These are phyloP conservation scores for Chimonanthus salicifolius DNA, from an alignment of 164 flowering plant species.

Conservation along the genomic window DNA sequence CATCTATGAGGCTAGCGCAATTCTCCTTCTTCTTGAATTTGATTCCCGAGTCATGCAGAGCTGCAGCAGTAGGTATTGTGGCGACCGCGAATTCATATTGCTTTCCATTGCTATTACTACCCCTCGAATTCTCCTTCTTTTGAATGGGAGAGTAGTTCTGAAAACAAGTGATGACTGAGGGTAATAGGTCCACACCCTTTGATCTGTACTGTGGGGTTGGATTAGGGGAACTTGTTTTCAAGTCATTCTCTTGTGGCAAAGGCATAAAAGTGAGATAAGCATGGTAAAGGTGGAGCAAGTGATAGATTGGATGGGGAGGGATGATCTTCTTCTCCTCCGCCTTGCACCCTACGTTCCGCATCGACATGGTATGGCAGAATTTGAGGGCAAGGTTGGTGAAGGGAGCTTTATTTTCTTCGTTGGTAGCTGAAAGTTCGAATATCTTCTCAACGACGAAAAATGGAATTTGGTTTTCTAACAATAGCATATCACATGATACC, in stretches of 20 bases:
- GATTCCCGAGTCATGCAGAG: background rate
- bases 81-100: background rate
- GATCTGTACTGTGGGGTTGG: background rate
- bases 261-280: background rate
- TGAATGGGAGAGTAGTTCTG: background rate
- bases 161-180: background rate
- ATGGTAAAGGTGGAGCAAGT: background rate
- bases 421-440: background rate
- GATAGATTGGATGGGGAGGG: background rate
- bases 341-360: too few species aligned
- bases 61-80: background rate
- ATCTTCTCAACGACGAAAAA: slow-evolving; percentile 2
- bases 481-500: background rate
- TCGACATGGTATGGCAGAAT: background rate
- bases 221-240: background rate
- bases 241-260: background rate
- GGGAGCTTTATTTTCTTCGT: too few species aligned
- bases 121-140: background rate
- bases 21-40: background rate
- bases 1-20: slow-evolving; percentile 19
- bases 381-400: background rate
- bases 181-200: background rate
- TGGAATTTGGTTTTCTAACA: slow-evolving; percentile 13
- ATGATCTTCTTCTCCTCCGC: background rate
- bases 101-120: background rate